A percentile compares a stretch with the other conserved stretches of the same genome.
These are phyloP conservation scores for Seminavis robusta DNA, from an alignment of 108 stramenopile genomes.

Conservation along the genomic window DNA sequence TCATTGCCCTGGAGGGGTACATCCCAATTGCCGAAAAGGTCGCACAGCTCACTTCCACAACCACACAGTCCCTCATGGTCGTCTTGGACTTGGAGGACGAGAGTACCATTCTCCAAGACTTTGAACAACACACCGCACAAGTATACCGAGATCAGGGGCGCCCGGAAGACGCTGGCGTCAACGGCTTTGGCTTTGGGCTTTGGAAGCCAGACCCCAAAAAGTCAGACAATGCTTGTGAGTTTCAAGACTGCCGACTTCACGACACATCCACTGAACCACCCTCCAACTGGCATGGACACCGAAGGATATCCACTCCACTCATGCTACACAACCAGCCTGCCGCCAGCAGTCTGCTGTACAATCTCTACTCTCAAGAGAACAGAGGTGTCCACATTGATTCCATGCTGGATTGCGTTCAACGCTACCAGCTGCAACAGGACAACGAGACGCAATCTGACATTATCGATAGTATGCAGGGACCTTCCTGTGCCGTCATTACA, in stretches of 20 bases:
- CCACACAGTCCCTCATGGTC: neutral
- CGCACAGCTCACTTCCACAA: constrained; percentile 1
- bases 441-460: no score
- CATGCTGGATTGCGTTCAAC: neutral
- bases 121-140: neutral
- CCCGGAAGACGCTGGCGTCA: constrained; percentile 3
- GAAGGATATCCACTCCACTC: neutral
- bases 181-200: constrained; percentile 19
- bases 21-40: constrained; percentile 1
- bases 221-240: no score
- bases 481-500: constrained; percentile 1
- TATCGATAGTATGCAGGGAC: neutral
- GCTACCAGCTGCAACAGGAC: no score
- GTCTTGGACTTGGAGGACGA: neutral
- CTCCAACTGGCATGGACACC: constrained; percentile 5
- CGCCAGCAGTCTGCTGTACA: neutral
- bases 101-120: no score
- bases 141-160: neutral
- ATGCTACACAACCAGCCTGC: constrained; percentile 1
- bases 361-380: neutral
- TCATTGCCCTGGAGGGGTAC: constrained; percentile 4
- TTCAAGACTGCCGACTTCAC: constrained; percentile 1
- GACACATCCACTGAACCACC: constrained; percentile 1
- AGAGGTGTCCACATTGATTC: constrained; percentile 2
- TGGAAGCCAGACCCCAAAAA: neutral